Base-by-base conservation (phyloP, 257 asterid species). In the Solanum medicagineum region DNA sequence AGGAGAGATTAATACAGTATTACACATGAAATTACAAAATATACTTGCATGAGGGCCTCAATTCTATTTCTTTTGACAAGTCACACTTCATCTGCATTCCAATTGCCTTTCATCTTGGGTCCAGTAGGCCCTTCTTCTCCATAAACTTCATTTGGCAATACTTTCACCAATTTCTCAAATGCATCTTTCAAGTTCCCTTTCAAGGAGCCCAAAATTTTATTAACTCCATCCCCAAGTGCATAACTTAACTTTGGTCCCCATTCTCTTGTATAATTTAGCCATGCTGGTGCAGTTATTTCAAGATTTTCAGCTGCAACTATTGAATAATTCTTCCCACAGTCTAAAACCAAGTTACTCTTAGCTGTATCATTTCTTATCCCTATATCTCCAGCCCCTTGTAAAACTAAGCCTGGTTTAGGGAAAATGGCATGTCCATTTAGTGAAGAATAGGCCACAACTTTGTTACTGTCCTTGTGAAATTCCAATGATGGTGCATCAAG, bases 51-150 rank as follows among this genome's bases (percentile, higher is more conserved):
- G 24, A 77, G 24, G 3, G 82, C 82, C 10, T 75, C 44, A 22
- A 77, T 15, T 77, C 15, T 51, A 16, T 8, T 47, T 13, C 20
- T 44, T 44, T 44, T 44, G 26, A 36, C 5, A 9, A 40, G 16
- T 81, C 47, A 84, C 51, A 53, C 86, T 80, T 95, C 98, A 87
- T 94, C 97, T 1, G 93, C 93, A 84, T 49, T 84, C 98, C 99
- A 96, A 65, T 81, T 70, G 57, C 77, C 49, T 62, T 96, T 94
- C 91, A 89, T 74, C 95, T 91, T 94, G 5, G 98, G 98, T 16
- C 99, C 98, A 0, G 91, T 88, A 11, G 98, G 98, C 16, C 99
- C 99, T 9, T 91, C 91, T 49, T 92, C 91, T 62, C 95, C 94
- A 22, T 73, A 93, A 24, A 93, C 60, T 86, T 96, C 99, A n/a